Base-by-base conservation (phyloP, 768 basidiomycete genomes). In the Tylopilus sp. region DNA sequence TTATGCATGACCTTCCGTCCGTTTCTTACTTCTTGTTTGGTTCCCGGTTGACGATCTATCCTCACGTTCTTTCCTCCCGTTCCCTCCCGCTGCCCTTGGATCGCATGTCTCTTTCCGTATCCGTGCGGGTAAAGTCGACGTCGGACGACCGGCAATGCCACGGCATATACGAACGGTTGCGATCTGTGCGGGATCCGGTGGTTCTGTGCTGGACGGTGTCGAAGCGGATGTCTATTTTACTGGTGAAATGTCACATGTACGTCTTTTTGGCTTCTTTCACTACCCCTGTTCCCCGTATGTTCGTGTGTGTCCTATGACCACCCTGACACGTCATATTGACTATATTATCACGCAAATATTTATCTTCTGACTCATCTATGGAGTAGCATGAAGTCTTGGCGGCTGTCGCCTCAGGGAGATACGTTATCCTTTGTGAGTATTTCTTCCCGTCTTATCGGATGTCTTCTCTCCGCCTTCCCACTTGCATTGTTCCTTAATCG, bases 141-240 rank as follows among this genome's bases (percentile, higher is more conserved):
- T 89, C 38, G 88, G 83, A 33, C 80, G 80, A 63, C 76, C 72
- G 14, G 38, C 57, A 57, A n/a, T 61, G 38, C 37, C 60, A 50
- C 62, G 66, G 56, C 60, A 69, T 57, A 63, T 87, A 46, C 71
- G 73, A 51, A 83, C 84, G 26, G 79, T 97, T 52, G 94, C 90
- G 47, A 86, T 98, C 54, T 97, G 95, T 69, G 94, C 94, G 31
- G 96, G 96, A 31, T 86, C 87, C 26, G 95, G 93, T 45, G 88
- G 82, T 2, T 86, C 86, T 40, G 76, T 95, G 68, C 79, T 98
- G 44, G 69, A 76, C 19, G 85, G 82, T 45, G 76, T 82, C 34
- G 71, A 81, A 42, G 94, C 93, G 34, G 94, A 97, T 69, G 81
- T 94, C 24, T 92, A 89, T 69, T 78, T 94, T 62, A 98, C 96